Conservation (phyloP, 768 basidiomycete species). For the Tricholoma hemisulphureum region DNA sequence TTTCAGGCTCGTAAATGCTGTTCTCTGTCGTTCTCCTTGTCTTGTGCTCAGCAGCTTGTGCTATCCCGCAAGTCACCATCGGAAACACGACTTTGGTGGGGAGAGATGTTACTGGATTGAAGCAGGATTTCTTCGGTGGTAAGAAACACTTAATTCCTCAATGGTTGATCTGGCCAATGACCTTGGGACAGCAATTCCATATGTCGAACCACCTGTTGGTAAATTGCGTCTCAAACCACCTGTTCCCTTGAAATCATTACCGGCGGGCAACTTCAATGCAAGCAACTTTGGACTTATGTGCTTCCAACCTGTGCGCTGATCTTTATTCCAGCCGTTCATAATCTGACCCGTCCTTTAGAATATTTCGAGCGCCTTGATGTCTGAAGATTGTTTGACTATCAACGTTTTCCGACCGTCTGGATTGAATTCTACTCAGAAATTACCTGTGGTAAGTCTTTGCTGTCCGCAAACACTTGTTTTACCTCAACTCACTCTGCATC, state of each 20-base stretch:
- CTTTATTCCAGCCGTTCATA: not conserved
- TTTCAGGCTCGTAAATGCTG: too few relatives aligned
- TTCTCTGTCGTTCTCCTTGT: slow-evolving; percentile 5
- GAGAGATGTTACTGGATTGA: slow-evolving; percentile 28
- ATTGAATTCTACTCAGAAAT: slow-evolving; percentile 20
- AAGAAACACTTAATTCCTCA: not conserved
- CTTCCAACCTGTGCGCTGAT: slow-evolving; percentile 41
- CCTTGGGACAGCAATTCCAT: slow-evolving; percentile 46
- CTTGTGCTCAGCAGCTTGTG: slow-evolving; percentile 5
- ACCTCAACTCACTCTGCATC: not conserved
- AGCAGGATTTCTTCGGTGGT: slow-evolving; percentile 52
- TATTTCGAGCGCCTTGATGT: slow-evolving; percentile 34
- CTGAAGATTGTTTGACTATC: slow-evolving; percentile 61
- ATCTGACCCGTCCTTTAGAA: slow-evolving; percentile 19
- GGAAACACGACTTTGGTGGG: slow-evolving; percentile 41
- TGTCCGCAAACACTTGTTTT: not conserved
- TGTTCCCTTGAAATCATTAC: slow-evolving; percentile 41
- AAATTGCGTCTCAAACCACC: slow-evolving; percentile 44
- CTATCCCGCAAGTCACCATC: slow-evolving; percentile 36
- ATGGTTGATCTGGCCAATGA: not conserved
- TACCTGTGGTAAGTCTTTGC: slow-evolving; percentile 36
- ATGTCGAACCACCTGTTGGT: slow-evolving; percentile 52
- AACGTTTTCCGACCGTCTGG: slow-evolving; percentile 55
- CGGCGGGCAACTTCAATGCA: slow-evolving; percentile 40
- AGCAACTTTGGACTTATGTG: slow-evolving; percentile 41